Conservation (phyloP, 257 asterid genomes). For the Echites panduratus region DNA sequence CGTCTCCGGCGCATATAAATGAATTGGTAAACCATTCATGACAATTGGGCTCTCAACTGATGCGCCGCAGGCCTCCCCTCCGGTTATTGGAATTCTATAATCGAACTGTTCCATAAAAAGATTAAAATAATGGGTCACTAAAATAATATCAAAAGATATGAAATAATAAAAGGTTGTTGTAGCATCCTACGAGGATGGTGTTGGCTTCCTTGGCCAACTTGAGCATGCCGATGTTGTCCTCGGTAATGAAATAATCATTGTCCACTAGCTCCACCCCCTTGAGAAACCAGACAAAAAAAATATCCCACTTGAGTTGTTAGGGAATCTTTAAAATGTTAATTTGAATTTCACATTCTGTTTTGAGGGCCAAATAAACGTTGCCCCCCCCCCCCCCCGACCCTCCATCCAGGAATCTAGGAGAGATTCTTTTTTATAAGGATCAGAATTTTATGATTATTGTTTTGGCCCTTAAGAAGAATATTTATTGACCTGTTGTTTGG, state of each 20-base stretch:
- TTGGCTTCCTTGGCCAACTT: conserved; percentile 93
- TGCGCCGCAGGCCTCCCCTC: conserved; percentile 48
- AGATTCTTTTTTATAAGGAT: not conserved
- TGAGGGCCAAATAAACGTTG: too few species aligned
- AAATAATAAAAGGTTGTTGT: not conserved
- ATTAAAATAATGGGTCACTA: not conserved
- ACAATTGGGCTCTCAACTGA: conserved; percentile 43
- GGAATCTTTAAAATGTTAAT: not conserved
- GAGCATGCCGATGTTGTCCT: conserved; percentile 86
- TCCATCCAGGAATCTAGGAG: conserved; percentile 10
- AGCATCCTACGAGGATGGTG: conserved; percentile 49
- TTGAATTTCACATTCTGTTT: not conserved
- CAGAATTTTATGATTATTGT: too few species aligned
- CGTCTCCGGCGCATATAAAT: conserved; percentile 82
- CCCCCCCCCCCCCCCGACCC: too few species aligned
- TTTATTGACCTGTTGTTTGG: conserved; percentile 48
- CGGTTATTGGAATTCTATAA: conserved; percentile 56
- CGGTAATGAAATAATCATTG: conserved; percentile 77
- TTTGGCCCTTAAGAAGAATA: not conserved
- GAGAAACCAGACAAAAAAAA: not conserved
- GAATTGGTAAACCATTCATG: conserved; percentile 91
- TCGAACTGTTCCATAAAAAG: conserved; percentile 46
- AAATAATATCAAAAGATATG: not conserved
- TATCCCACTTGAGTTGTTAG: not conserved
- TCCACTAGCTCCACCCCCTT: conserved; percentile 87